Conservation (phyloP, 1,284 basidiomycete species). For the Marasmius oreades region DNA sequence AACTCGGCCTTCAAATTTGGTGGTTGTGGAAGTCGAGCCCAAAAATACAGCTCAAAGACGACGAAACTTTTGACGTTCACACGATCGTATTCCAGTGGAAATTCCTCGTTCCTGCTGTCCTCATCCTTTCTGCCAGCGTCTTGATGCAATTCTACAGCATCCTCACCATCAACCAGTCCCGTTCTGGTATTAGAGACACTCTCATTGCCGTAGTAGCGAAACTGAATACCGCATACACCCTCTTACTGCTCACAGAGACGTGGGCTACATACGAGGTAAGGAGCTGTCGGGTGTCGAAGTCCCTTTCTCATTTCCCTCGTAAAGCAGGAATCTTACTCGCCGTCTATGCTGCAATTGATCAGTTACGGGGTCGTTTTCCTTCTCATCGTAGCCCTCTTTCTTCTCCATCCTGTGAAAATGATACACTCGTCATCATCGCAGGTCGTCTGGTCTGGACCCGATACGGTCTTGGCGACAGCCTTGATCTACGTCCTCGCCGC, state of each 20-base stretch:
- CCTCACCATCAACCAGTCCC: not conserved
- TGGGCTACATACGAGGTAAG: not conserved
- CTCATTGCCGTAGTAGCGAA: not conserved
- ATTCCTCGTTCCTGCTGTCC: not conserved
- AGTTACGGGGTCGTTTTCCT: not conserved
- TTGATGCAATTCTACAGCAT: not conserved
- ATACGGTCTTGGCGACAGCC: not conserved
- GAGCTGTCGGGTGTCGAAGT: not conserved
- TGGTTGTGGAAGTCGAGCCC: not conserved
- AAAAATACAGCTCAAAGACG: not conserved
- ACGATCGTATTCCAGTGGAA: not conserved
- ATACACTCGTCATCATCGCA: not conserved
- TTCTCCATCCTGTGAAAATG: not conserved
- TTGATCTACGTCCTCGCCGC: not conserved
- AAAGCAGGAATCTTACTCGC: not conserved
- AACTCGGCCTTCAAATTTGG: not conserved
- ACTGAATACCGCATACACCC: not conserved
- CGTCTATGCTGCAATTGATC: not conserved
- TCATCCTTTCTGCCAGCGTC: not conserved
- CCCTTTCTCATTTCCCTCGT: not conserved
- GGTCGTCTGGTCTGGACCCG: not conserved
- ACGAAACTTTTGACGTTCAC: not conserved
- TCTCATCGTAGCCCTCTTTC: not conserved
- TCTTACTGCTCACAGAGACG: not conserved
- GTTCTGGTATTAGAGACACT: too few relatives aligned